Conservation (phyloP, 345 rosid species). For the Atalantia buxifolia region DNA sequence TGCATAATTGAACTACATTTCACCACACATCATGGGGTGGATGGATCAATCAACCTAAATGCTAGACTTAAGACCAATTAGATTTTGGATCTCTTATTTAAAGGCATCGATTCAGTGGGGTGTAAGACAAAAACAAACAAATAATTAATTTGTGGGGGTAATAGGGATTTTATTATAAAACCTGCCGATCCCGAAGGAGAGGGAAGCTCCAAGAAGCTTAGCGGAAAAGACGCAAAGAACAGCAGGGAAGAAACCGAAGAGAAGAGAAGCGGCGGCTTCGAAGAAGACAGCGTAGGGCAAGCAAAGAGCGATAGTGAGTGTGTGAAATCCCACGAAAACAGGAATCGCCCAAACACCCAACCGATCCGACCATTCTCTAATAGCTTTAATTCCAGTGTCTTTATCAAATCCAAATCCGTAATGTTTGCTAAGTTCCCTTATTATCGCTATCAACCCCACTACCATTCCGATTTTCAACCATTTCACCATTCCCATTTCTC, state of each 20-base stretch:
- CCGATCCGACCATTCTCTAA: conserved; percentile 57
- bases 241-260: conserved; percentile 85
- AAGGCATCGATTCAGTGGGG: too few relatives aligned
- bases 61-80: too few relatives aligned
- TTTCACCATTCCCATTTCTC: conserved; percentile 32
- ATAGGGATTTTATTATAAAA: not conserved
- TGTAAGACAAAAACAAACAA: not conserved
- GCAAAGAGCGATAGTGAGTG: conserved; percentile 69
- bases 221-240: conserved; percentile 75
- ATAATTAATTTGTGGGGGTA: not conserved
- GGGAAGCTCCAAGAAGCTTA: conserved; percentile 82
- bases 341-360: conserved; percentile 90
- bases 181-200: conserved; percentile 96
- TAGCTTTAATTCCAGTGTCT: conserved; percentile 39
- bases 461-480: conserved; percentile 46
- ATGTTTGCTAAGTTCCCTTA: conserved; percentile 38
- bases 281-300: conserved; percentile 87
- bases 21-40: too few relatives aligned
- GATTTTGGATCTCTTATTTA: too few relatives aligned
- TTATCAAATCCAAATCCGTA: conserved; percentile 64
- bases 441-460: conserved; percentile 30
- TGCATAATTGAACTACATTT: too few relatives aligned
- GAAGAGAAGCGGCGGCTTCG: conserved; percentile 81
- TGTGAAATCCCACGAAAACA: conserved; percentile 73
- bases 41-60: too few relatives aligned